phyloP scores from a whole-genome alignment of 2,329 filamentous ascomycete species.

The Fusarium poae region DNA sequence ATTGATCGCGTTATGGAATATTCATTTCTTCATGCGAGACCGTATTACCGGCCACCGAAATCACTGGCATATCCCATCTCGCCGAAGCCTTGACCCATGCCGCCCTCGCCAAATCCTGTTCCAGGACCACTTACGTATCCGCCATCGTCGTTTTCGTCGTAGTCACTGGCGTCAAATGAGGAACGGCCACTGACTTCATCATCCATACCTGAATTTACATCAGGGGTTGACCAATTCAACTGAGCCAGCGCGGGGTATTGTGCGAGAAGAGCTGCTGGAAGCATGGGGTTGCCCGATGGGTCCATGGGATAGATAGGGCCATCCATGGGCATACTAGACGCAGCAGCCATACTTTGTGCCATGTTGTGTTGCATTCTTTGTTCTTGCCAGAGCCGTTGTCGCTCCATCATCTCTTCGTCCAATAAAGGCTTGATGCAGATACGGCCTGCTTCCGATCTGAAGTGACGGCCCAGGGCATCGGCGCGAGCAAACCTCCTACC shows the following conservation, averaged over 20 bases:
- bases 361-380: conserved; percentile 76
- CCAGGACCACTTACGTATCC: conserved; percentile 75
- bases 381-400: conserved; percentile 80
- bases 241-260: conserved; percentile 95
- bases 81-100: conserved; percentile 66
- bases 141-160: conserved; percentile 78
- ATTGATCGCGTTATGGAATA: conserved; percentile 19
- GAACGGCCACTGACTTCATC: conserved; percentile 83
- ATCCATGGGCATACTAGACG: conserved; percentile 69
- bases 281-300: conserved; percentile 69
- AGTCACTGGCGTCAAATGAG: conserved; percentile 85
- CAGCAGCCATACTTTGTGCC: conserved; percentile 70
- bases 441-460: conserved; percentile 92
- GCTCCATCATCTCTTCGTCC: conserved; percentile 90
- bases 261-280: conserved; percentile 89
- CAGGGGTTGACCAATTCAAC: conserved; percentile 80
- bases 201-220: conserved; percentile 78
- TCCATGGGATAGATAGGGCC: conserved; percentile 69
- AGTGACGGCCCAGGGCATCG: conserved; percentile 93
- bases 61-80: conserved; percentile 50
- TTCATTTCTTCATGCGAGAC: conserved; percentile 7
- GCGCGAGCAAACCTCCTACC: conserved; percentile 93
- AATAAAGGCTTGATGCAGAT: conserved; percentile 98
- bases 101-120: conserved; percentile 69
- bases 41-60: conserved; percentile 45